Evolutionary conservation across 2,329 filamentous ascomycete genomes (phyloP).

Genomic region (Biscogniauxia mediterranea): DNA sequence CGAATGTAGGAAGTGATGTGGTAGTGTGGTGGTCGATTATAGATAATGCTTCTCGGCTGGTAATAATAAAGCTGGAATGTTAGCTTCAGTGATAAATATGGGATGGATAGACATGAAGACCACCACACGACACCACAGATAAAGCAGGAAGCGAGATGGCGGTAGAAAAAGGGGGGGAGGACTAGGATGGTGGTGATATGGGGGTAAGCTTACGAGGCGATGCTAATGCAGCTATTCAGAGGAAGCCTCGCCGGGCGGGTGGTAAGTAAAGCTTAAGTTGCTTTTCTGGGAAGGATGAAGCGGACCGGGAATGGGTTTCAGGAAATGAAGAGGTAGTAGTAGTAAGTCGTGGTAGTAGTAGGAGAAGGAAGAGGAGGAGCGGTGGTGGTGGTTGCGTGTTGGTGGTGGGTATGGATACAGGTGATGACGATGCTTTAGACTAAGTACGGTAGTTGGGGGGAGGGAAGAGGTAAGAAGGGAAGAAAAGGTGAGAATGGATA

Average conservation of each 20-base stretch:
- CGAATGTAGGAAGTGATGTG: slow-evolving; percentile 6
- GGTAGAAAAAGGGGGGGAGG: not conserved
- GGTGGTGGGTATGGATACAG: not conserved
- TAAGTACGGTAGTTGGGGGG: not conserved
- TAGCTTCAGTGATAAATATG: slow-evolving; percentile 5
- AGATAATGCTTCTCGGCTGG: slow-evolving; percentile 1
- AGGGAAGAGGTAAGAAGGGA: not conserved
- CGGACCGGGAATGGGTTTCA: no score
- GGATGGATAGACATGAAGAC: not conserved
- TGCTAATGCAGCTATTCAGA: not conserved
- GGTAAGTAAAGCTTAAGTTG: slow-evolving; percentile 9
- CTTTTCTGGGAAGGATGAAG: slow-evolving; percentile 8
- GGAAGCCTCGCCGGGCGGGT: not conserved
- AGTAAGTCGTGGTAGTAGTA: no score
- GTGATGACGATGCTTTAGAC: not conserved
- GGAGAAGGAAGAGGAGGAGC: no score
- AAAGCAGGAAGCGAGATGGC: not conserved
- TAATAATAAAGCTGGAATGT: slow-evolving; percentile 5
- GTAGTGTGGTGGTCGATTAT: not conserved
- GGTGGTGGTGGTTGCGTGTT: not conserved
- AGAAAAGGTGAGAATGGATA: not conserved
- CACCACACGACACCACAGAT: no score
- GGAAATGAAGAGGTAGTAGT: no score
- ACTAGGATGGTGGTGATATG: not conserved
- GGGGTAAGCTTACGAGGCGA: not conserved